Evolutionary conservation across 176 grass and related monocot genomes (phyloP), one percentile per base, ranked within the genome.

Genomic region (Oryza rufipogon): DNA sequence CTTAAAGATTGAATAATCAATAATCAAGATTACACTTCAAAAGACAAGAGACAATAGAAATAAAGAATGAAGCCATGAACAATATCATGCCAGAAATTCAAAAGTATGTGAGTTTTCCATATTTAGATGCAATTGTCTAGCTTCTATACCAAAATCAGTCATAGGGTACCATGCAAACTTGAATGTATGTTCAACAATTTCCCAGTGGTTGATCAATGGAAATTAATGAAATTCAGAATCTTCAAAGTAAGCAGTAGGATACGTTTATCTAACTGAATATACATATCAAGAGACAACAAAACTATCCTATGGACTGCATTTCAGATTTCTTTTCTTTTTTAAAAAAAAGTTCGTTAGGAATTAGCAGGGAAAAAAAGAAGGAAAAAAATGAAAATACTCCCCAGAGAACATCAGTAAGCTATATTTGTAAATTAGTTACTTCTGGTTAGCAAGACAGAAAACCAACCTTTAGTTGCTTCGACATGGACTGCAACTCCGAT

Each of bases 401-500:
- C 15, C 4, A 85, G 11, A 74, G 19, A 63, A 66, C 44, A 83
- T 36, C 51, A 34, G 13, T 13, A 84, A 61, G 58, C 16, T 4
- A 74, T 45, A 83, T 44, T 33, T 48, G 52, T 38, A 80, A 76
- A 75, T 47, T 17, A 76, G 66, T 56, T 17, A 39, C 3, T 45
- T 64, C 12, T 47, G 45, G 47, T 28, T 60, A 83, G 39, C n/a
- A 74, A 82, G 71, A 81, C 10, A 82, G 83, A 81, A 72, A 85
- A 34, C 20, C 19, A 75, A 99, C 96, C 96, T 99, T 99, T 13
- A 96, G 84, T 64, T 91, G 79, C 78, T 94, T 96, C n/a, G 87
- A 92, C 87, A 92, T 85, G 11, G 88, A 94, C 66, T 99, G 96
- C 89, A 96, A 89, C 84, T 99, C 89, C 3, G 75, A 92, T 94